phyloP scores from a whole-genome alignment of 176 grass and related monocot genomes.

The Metroxylon sagu region DNA sequence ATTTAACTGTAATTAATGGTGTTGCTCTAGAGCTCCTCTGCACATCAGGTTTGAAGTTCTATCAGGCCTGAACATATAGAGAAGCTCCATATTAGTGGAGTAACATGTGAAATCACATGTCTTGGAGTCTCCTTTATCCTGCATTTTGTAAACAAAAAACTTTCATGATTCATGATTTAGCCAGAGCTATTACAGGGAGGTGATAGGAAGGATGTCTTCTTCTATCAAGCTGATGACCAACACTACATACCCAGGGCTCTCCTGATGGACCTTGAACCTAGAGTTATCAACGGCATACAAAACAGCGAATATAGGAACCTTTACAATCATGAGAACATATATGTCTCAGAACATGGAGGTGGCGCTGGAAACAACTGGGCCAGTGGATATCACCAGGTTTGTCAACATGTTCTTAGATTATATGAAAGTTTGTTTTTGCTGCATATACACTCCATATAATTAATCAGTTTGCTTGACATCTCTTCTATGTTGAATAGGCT shows the following conservation, averaged over 20 bases:
- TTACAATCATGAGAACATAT: constrained; percentile 98
- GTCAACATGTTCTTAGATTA: neutral
- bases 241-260: constrained; percentile 95
- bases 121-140: no score
- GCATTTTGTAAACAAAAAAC: no score
- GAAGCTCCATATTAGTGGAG: no score
- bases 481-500: no score
- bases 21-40: no score
- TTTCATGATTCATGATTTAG: no score
- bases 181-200: constrained; percentile 50
- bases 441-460: no score
- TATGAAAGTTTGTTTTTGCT: neutral
- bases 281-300: constrained; percentile 97
- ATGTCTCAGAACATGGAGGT: constrained; percentile 89
- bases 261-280: constrained; percentile 91
- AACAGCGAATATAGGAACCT: constrained; percentile 91
- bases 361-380: constrained; percentile 99
- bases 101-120: no score
- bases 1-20: no score
- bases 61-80: no score
- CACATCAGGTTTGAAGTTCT: no score
- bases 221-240: constrained; percentile 98
- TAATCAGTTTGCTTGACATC: no score
- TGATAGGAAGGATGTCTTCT: constrained; percentile 98
- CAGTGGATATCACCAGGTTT: constrained; percentile 94